These are phyloP conservation scores for Rhodotorula sp. DNA, from an alignment of 1,284 basidiomycete genomes.

Conservation along the genomic window DNA sequence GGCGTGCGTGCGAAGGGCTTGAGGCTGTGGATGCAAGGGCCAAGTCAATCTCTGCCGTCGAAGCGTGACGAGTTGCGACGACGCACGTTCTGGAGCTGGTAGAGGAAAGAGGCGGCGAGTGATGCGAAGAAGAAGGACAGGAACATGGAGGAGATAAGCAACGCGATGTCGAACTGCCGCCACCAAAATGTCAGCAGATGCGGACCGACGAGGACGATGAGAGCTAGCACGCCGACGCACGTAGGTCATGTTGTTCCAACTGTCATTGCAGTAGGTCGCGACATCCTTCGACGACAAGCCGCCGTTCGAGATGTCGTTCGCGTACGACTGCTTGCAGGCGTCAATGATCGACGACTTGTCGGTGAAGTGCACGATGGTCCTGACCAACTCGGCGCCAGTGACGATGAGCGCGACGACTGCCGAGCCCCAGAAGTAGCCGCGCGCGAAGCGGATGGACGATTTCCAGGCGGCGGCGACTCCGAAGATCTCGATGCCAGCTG, in stretches of 20 bases:
- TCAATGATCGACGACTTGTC: constrained; percentile 20
- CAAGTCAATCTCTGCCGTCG: no score
- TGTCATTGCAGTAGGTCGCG: constrained; percentile 11
- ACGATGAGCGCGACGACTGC: constrained; percentile 22
- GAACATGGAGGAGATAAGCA: constrained; percentile 29
- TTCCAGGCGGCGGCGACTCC: constrained; percentile 24
- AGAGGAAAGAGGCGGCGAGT: constrained; percentile 29
- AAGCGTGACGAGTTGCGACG: background rate
- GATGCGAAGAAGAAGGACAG: constrained; percentile 37
- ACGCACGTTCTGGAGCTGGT: constrained; percentile 34
- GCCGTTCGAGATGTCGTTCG: constrained; percentile 7
- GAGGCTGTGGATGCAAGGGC: constrained; percentile 14
- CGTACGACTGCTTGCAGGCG: constrained; percentile 15
- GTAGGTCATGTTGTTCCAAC: constrained; percentile 26
- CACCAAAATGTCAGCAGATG: background rate
- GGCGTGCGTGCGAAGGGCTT: constrained; percentile 23
- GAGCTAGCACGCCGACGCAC: background rate
- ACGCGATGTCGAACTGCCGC: constrained; percentile 29
- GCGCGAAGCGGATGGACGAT: constrained; percentile 24
- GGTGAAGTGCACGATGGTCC: constrained; percentile 27
- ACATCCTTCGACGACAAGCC: background rate
- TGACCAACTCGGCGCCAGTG: constrained; percentile 21
- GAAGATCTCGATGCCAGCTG: constrained; percentile 26
- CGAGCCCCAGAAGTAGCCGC: constrained; percentile 27
- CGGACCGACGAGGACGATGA: no score